These are phyloP conservation scores for Capronia americana DNA, from an alignment of 2,329 filamentous ascomycete species.

Conservation along the genomic window DNA sequence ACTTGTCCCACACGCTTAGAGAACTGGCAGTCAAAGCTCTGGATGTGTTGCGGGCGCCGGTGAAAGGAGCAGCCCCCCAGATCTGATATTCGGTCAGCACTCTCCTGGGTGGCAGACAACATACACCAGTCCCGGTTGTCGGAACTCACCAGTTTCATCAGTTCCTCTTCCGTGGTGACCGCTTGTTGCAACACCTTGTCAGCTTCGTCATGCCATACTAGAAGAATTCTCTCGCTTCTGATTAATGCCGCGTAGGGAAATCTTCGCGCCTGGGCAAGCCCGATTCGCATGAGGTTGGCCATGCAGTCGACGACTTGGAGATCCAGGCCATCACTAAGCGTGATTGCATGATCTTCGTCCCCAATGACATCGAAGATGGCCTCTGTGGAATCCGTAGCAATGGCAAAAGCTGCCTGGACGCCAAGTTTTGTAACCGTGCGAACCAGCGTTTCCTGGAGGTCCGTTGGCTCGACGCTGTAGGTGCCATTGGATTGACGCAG, in stretches of 20 bases:
- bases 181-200: slow-evolving; percentile 51
- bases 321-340: slow-evolving; percentile 51
- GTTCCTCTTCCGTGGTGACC: slow-evolving; percentile 34
- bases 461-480: slow-evolving; percentile 52
- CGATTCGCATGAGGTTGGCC: slow-evolving; percentile 47
- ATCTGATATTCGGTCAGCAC: slow-evolving; percentile 29
- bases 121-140: slow-evolving; percentile 27
- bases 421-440: slow-evolving; percentile 55
- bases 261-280: slow-evolving; percentile 50
- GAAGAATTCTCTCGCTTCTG: slow-evolving; percentile 50
- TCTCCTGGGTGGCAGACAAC: slow-evolving; percentile 30
- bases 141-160: slow-evolving; percentile 31
- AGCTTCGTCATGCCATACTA: slow-evolving; percentile 55
- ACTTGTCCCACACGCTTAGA: slow-evolving; percentile 30
- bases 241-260: slow-evolving; percentile 55
- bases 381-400: slow-evolving; percentile 45
- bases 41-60: slow-evolving; percentile 24
- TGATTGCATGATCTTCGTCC: slow-evolving; percentile 55
- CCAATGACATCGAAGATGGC: slow-evolving; percentile 34
- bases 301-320: slow-evolving; percentile 56
- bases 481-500: slow-evolving; percentile 49
- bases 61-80: slow-evolving; percentile 27
- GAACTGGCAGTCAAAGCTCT: slow-evolving; percentile 33
- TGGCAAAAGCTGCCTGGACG: slow-evolving; percentile 56
- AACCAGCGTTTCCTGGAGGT: slow-evolving; percentile 48